Base-by-base conservation (phyloP, 495 filamentous ascomycete genomes). In the Recurvomyces mirabilis region DNA sequence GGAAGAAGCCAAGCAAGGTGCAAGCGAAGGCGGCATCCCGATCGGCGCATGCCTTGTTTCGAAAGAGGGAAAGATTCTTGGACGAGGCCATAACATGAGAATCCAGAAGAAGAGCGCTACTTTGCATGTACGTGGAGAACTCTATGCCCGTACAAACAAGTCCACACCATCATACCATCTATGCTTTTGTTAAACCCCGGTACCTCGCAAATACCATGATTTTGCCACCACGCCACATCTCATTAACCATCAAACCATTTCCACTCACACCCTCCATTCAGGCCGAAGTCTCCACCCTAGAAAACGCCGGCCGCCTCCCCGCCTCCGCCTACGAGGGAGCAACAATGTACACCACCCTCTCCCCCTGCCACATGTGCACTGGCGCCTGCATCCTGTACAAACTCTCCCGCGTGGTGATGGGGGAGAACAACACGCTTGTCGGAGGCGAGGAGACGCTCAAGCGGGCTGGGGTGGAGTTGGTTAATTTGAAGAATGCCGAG, bases 321-420 rank as follows among this genome's bases (percentile, higher is more conserved):
- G 82, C 79, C 11, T 72, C 71, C 0, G 73, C 74, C 15, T 91
- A 88, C 62, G 64, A 69, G 52, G 80, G 82, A 31, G 68, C 77
- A 31, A 91, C 85, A 4, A 87, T 91, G 79, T 91, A 84, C 62
- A 91, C 84, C 7, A 89, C 86, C 1, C 66, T 93, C 4, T 88
- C 84, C 12, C 86, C 84, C 0, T 93, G 86, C 59, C 79, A 87
- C 58, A 91, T 91, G 84, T 89, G 83, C 69, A 81, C 84, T 12
- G 84, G 84, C 19, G 84, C 85, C 3, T 85, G 81, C 53, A 64
- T 93, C 34, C 69, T 88, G 42, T 91, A 87, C 66, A 81, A 82
- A 53, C 74, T 93, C 29, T 70, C 72, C 40, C 78, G 84, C 2
- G 83, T 91, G 2, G 83, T 93, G 25, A 75, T 93, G 65, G 86